phyloP scores from a whole-genome alignment of 805 yeast genomes.

The Jamesozyma piceae region DNA sequence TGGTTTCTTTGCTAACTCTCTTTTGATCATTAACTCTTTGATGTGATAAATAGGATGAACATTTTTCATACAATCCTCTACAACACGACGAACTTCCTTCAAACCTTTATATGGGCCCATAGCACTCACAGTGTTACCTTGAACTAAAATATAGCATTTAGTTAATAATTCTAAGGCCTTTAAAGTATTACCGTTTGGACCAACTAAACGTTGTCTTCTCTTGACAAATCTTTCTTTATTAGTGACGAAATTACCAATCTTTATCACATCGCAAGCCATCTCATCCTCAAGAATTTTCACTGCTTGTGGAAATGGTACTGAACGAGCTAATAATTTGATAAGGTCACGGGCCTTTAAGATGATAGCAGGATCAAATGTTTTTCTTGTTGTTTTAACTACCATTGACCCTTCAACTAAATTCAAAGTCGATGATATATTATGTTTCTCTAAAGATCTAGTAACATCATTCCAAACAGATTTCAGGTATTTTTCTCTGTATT shows the following conservation, averaged over 20 bases:
- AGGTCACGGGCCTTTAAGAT: slow-evolving; percentile 91
- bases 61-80: slow-evolving; percentile 95
- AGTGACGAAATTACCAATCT: slow-evolving; percentile 80
- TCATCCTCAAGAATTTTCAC: slow-evolving; percentile 85
- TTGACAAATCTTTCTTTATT: slow-evolving; percentile 92
- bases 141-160: slow-evolving; percentile 91
- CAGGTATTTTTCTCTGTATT: slow-evolving; percentile 85
- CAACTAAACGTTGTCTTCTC: slow-evolving; percentile 91
- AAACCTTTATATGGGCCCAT: slow-evolving; percentile 96
- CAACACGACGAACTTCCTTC: slow-evolving; percentile 84
- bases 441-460: slow-evolving; percentile 63
- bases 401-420: slow-evolving; percentile 94
- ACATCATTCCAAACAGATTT: slow-evolving; percentile 91
- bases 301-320: slow-evolving; percentile 96
- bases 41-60: slow-evolving; percentile 97
- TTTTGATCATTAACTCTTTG: slow-evolving; percentile 93
- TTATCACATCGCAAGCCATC: slow-evolving; percentile 89
- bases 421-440: slow-evolving; percentile 71
- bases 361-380: slow-evolving; percentile 90
- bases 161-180: slow-evolving; percentile 92
- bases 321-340: slow-evolving; percentile 85
- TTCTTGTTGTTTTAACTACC: slow-evolving; percentile 93
- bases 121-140: slow-evolving; percentile 92
- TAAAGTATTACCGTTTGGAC: slow-evolving; percentile 93
- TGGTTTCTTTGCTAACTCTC: slow-evolving; percentile 89